A percentile compares a stretch with the other conserved stretches of the same genome.
Conservation (phyloP, 2,329 filamentous ascomycete genomes). For the Botryotinia calthae region DNA sequence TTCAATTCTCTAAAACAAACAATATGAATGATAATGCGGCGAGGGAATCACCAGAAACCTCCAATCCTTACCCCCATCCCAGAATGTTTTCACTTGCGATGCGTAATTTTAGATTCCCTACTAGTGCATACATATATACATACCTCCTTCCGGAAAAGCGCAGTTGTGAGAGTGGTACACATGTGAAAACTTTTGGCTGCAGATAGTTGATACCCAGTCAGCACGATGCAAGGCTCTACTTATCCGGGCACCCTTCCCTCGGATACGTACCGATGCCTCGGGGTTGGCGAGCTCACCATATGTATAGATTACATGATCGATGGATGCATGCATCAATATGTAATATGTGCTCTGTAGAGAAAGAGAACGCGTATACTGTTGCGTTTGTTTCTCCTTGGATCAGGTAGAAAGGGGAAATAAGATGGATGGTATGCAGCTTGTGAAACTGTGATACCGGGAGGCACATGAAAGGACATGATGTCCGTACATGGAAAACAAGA, state of each 20-base stretch:
- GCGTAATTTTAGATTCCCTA: not conserved
- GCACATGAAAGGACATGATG: slow-evolving; percentile 8
- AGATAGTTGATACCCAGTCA: slow-evolving; percentile 1
- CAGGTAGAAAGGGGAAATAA: not conserved
- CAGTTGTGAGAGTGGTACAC: not conserved
- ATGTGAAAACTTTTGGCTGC: not conserved
- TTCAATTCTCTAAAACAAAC: not conserved
- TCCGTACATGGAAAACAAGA: slow-evolving; percentile 5
- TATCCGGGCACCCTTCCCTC: slow-evolving; percentile 15
- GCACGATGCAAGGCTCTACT: slow-evolving; percentile 3
- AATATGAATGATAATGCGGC: not conserved
- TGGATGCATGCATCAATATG: slow-evolving; percentile 3
- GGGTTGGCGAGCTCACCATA: slow-evolving; percentile 5
- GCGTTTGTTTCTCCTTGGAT: not conserved
- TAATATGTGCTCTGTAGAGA: not conserved
- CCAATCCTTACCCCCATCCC: not conserved
- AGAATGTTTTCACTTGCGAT: slow-evolving; percentile 6
- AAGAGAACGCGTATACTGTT: not conserved
- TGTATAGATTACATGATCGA: slow-evolving; percentile 13
- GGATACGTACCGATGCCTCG: slow-evolving; percentile 20
- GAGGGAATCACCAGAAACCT: not conserved
- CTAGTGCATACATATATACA: not conserved
- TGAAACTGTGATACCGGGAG: slow-evolving; percentile 17
- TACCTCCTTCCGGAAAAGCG: slow-evolving; percentile 9
- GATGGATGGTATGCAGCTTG: slow-evolving; percentile 12